Percentiles rank a stretch among this genome's conserved stretches.
Evolutionary conservation across 345 rosid species (phyloP).

Genomic region (Eucalyptus dawsonii): DNA sequence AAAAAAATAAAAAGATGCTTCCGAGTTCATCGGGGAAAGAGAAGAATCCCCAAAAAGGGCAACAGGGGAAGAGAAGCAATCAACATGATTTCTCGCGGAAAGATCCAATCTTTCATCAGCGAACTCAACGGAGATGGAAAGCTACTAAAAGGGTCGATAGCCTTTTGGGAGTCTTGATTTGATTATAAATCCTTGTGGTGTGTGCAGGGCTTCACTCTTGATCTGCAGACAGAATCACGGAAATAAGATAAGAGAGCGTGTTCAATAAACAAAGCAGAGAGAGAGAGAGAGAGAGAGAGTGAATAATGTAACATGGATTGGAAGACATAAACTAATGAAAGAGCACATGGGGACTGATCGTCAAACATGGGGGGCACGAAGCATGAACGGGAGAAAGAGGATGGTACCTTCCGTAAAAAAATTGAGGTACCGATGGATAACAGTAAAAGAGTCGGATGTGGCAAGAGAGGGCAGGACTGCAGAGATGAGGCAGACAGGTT

Average conservation of each 20-base stretch:
- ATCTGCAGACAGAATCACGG: slow-evolving; percentile 28
- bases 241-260: slow-evolving; percentile 7
- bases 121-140: not conserved
- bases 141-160: not conserved
- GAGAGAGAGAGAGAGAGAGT: not conserved
- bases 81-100: not conserved
- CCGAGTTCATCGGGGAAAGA: slow-evolving; percentile 19
- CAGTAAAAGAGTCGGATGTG: not conserved
- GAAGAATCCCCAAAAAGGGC: slow-evolving; percentile 13
- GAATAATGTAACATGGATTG: slow-evolving; percentile 7
- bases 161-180: not conserved
- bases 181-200: slow-evolving; percentile 1
- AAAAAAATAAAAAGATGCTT: not conserved
- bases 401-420: not conserved
- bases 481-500: not conserved
- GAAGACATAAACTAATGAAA: slow-evolving; percentile 15
- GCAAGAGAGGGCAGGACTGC: not conserved
- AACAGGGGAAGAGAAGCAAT: slow-evolving; percentile 4
- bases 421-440: not conserved
- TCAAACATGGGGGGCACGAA: slow-evolving; percentile 1
- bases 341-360: slow-evolving; percentile 24
- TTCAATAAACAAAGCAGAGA: slow-evolving; percentile 6
- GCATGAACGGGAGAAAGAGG: not conserved
- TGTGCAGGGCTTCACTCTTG: slow-evolving; percentile 15
- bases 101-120: not conserved